phyloP scores from a whole-genome alignment of 225 moss, liverwort and hornwort species.

The Polytrichum commune region DNA sequence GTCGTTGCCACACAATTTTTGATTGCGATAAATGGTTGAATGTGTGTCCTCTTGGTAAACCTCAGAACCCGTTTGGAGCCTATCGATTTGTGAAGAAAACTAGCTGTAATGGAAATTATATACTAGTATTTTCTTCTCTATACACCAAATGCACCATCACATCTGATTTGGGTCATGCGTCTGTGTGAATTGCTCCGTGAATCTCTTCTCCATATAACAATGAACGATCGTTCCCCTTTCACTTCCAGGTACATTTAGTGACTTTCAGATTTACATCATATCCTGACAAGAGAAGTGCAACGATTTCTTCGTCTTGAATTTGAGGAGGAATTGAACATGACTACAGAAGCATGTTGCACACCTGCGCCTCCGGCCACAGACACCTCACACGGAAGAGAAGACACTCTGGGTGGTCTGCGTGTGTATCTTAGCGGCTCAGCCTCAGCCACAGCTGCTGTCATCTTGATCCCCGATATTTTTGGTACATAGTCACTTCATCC shows the following conservation, averaged over 20 bases:
- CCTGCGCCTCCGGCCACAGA: constrained; percentile 42
- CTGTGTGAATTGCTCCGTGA: neutral
- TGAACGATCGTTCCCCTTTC: neutral
- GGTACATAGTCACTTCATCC: constrained; percentile 11
- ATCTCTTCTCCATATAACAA: neutral
- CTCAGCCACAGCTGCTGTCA: constrained; percentile 31
- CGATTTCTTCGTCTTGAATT: neutral
- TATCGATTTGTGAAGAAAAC: no score
- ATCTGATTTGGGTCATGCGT: neutral
- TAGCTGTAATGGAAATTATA: no score
- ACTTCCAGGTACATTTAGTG: neutral
- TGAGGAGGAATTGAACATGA: constrained; percentile 6
- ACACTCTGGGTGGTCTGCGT: constrained; percentile 23
- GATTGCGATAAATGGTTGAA: neutral
- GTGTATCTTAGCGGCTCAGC: constrained; percentile 45
- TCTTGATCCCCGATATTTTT: constrained; percentile 42
- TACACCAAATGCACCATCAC: neutral
- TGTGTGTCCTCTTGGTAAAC: no score
- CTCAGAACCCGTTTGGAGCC: no score
- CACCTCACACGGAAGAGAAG: constrained; percentile 20
- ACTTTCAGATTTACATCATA: neutral
- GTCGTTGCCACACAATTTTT: neutral
- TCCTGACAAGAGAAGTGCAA: neutral
- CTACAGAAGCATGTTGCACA: constrained; percentile 31
- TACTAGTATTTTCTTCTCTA: no score